A percentile compares a stretch with the other conserved stretches of the same genome.
Evolutionary conservation across 2,329 filamentous ascomycete genomes (phyloP).

Genomic region (Metarhizium sp.): DNA sequence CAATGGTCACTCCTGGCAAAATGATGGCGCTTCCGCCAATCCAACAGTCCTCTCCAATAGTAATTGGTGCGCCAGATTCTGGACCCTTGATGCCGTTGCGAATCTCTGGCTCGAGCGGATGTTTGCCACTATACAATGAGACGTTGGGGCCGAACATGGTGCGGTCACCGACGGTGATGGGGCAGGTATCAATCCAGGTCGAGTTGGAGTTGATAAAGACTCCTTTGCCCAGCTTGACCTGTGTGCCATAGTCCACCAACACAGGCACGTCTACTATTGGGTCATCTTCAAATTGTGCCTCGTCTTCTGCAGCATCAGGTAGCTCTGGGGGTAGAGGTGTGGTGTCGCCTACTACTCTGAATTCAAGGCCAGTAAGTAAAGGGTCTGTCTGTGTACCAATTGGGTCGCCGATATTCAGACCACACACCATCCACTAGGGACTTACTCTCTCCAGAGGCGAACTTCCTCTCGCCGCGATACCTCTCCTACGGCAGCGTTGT

Average conservation of each 20-base stretch:
- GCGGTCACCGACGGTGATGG: conserved; percentile 64
- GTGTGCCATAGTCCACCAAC: conserved; percentile 21
- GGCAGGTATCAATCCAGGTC: conserved; percentile 67
- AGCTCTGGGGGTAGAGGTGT: conserved; percentile 4
- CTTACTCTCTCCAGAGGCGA: conserved; percentile 7
- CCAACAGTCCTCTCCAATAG: conserved; percentile 75
- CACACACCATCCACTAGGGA: neutral
- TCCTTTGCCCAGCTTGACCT: conserved; percentile 41
- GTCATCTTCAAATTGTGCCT: conserved; percentile 6
- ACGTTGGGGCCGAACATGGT: conserved; percentile 75
- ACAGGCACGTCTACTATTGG: conserved; percentile 12
- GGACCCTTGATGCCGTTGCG: conserved; percentile 68
- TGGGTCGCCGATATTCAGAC: neutral
- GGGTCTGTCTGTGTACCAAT: neutral
- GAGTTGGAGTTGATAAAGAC: conserved; percentile 70
- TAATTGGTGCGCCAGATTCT: conserved; percentile 64
- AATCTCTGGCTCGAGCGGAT: conserved; percentile 66
- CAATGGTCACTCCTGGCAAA: conserved; percentile 69
- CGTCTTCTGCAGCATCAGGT: conserved; percentile 4
- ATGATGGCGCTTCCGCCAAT: conserved; percentile 63
- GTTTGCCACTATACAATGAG: conserved; percentile 63
- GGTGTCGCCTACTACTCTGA: conserved; percentile 4
- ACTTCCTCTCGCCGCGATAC: conserved; percentile 5
- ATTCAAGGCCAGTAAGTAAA: neutral
- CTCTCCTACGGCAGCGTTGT: conserved; percentile 2